These are phyloP conservation scores for Auriscalpium vulgare DNA, from an alignment of 768 basidiomycete species.

Conservation along the genomic window DNA sequence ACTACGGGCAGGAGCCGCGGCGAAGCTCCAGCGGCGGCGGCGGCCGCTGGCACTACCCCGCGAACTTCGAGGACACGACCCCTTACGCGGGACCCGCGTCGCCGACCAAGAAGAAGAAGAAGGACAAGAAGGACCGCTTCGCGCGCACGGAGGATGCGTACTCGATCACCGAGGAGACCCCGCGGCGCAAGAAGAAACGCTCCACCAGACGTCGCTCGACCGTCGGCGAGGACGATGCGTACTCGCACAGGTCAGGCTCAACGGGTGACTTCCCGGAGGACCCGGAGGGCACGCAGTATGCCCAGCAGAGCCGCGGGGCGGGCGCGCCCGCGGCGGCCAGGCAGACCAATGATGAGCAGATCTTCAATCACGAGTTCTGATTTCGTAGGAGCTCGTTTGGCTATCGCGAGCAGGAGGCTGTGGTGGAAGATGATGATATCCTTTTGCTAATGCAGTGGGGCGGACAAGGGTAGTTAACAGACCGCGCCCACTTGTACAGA, in stretches of 20 bases:
- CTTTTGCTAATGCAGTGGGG: no score
- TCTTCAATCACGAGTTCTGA: not conserved
- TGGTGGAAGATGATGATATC: no score
- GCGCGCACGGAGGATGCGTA: conserved; percentile 84
- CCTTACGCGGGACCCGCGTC: conserved; percentile 24
- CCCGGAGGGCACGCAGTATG: conserved; percentile 58
- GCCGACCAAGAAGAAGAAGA: conserved; percentile 54
- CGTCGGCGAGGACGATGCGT: conserved; percentile 23
- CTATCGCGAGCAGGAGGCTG: no score
- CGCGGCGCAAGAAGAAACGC: conserved; percentile 53
- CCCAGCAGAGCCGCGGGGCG: conserved; percentile 18
- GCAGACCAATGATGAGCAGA: not conserved
- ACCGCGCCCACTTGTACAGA: no score
- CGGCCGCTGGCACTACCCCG: conserved; percentile 78
- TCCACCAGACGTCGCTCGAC: conserved; percentile 46
- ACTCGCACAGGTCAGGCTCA: conserved; percentile 28
- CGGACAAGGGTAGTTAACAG: no score
- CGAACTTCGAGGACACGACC: conserved; percentile 62
- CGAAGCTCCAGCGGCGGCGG: conserved; percentile 28
- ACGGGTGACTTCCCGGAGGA: conserved; percentile 62
- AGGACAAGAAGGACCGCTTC: conserved; percentile 83
- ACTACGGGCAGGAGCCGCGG: conserved; percentile 39
- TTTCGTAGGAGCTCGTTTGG: not conserved
- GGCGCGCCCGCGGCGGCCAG: not conserved
- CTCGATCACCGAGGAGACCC: conserved; percentile 31